Conservation (phyloP, 805 yeast species). For the Candida schatavii region DNA sequence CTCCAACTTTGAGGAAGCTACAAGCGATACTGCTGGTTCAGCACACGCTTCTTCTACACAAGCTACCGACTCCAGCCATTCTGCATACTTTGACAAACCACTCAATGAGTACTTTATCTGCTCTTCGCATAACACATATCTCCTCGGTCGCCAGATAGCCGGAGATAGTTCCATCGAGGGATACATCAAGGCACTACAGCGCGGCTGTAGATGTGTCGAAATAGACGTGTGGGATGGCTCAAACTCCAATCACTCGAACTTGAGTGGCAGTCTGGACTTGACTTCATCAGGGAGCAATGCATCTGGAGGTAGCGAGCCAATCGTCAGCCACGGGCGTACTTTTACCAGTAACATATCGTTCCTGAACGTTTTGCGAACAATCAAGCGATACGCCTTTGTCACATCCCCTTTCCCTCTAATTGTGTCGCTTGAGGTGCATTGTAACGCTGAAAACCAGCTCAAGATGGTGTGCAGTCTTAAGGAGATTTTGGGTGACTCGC, state of each 20-base stretch:
- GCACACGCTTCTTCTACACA: constrained; percentile 5
- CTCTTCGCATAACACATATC: constrained; percentile 92
- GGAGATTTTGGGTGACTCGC: constrained; percentile 55
- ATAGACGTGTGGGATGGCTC: constrained; percentile 86
- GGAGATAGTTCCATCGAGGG: constrained; percentile 89
- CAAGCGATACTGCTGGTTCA: not conserved
- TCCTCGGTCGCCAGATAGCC: constrained; percentile 82
- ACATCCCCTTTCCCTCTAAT: constrained; percentile 83
- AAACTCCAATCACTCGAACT: constrained; percentile 12
- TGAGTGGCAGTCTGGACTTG: not conserved
- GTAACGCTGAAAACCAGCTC: constrained; percentile 66
- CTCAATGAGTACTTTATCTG: constrained; percentile 84
- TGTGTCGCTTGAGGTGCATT: constrained; percentile 80
- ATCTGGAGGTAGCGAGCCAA: constrained; percentile 50
- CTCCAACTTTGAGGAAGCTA: constrained; percentile 12
- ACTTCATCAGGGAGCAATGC: not conserved
- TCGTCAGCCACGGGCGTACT: constrained; percentile 87
- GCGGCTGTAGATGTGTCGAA: constrained; percentile 94
- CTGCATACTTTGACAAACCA: constrained; percentile 51
- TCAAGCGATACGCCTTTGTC: constrained; percentile 85
- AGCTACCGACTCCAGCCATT: constrained; percentile 8
- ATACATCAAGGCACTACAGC: constrained; percentile 78
- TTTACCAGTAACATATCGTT: constrained; percentile 74
- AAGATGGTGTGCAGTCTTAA: constrained; percentile 51
- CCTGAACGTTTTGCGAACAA: constrained; percentile 63